Percentiles rank a stretch among this genome's conserved stretches.
Evolutionary conservation across 257 asterid genomes (phyloP).

Genomic region (Leptodermis oblonga): DNA sequence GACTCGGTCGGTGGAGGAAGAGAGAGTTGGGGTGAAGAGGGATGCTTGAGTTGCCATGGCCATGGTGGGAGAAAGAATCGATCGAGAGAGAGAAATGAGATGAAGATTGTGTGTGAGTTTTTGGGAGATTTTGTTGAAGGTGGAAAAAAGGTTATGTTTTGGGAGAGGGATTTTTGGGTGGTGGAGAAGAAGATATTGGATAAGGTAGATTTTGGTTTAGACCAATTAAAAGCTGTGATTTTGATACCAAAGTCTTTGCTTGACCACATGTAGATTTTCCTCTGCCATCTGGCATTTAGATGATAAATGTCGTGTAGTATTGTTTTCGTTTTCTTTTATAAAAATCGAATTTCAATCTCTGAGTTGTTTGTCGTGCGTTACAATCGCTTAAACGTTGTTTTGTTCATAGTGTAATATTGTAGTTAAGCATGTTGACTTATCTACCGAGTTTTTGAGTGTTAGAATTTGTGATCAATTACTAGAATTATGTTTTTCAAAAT

Average conservation of each 20-base stretch:
- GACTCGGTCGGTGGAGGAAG: slow-evolving; percentile 36
- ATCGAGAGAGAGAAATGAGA: slow-evolving; percentile 3
- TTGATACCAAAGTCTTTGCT: slow-evolving; percentile 22
- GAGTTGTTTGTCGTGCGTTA: no score
- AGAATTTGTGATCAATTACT: no score
- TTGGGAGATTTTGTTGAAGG: slow-evolving; percentile 3
- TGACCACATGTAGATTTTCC: slow-evolving; percentile 3
- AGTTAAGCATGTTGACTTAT: no score
- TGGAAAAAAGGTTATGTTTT: slow-evolving; percentile 1
- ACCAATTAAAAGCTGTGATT: slow-evolving; percentile 27
- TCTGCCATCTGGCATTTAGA: slow-evolving; percentile 12
- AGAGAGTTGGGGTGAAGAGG: slow-evolving; percentile 67
- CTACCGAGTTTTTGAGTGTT: no score
- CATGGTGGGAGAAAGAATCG: slow-evolving; percentile 33
- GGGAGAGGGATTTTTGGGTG: no score
- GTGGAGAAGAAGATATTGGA: slow-evolving; percentile 17
- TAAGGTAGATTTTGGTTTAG: slow-evolving; percentile 2
- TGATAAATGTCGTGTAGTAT: slow-evolving; percentile 3
- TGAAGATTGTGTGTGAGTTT: not conserved
- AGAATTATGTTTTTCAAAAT: no score
- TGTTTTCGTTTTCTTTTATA: no score
- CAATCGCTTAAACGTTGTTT: no score
- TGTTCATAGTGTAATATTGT: no score
- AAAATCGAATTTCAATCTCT: no score
- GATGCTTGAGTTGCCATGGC: slow-evolving; percentile 90